These are phyloP conservation scores for Mimosa pudica DNA, from an alignment of 306 rosid genomes.

Conservation along the genomic window DNA sequence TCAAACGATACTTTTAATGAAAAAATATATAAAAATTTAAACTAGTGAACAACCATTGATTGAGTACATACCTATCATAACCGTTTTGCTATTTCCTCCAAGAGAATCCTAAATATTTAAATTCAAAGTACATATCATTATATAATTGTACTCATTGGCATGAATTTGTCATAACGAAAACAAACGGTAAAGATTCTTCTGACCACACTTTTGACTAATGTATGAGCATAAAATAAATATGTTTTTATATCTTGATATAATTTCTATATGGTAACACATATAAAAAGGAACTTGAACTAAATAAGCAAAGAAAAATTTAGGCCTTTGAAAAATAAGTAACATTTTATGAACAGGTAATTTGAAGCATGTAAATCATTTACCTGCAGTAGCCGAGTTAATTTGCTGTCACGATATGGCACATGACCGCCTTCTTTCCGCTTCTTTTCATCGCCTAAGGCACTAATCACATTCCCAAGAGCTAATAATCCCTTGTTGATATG, in stretches of 20 bases:
- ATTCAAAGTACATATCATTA: conserved; percentile 30
- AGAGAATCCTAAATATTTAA: conserved; percentile 77
- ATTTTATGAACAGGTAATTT: not conserved
- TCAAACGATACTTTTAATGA: not conserved
- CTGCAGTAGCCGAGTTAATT: conserved; percentile 91
- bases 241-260: not conserved
- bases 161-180: conserved; percentile 10
- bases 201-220: conserved; percentile 18
- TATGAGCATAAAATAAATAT: conserved; percentile 5
- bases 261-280: not conserved
- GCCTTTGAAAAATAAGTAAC: not conserved
- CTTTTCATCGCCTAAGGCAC: conserved; percentile 97
- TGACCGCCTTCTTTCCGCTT: conserved; percentile 96
- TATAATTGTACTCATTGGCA: conserved; percentile 9
- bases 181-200: not conserved
- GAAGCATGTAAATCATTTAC: conserved; percentile 38
- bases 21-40: conserved; percentile 3
- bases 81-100: conserved; percentile 97
- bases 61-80: conserved; percentile 82
- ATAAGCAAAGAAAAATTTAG: not conserved
- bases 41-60: not conserved
- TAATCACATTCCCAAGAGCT: conserved; percentile 94
- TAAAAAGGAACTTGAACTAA: not conserved
- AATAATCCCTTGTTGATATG: conserved; percentile 93
- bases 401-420: conserved; percentile 97